Percentiles rank a stretch among this genome's conserved stretches.
Evolutionary conservation across 139 green algal genomes (phyloP).

Genomic region (Pseudopediastrum boryanum): DNA sequence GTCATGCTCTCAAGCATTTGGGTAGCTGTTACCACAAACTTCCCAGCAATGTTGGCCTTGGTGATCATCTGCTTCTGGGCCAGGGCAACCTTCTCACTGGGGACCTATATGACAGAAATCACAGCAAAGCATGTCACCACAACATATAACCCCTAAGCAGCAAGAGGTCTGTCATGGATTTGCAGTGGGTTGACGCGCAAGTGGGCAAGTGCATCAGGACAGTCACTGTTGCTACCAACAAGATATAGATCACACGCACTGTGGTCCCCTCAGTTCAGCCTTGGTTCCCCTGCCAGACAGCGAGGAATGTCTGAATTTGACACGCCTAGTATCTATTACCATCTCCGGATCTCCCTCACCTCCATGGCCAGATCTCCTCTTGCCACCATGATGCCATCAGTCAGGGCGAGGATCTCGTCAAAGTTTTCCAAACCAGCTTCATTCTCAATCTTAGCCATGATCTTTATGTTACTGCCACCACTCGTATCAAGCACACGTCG

Average conservation of each 20-base stretch:
- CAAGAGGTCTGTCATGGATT: too few species aligned
- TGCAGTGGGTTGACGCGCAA: too few species aligned
- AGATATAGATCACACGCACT: too few species aligned
- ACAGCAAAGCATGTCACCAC: background rate
- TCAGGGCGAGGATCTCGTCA: conserved; percentile 61
- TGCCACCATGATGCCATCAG: conserved; percentile 82
- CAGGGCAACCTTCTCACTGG: conserved; percentile 22
- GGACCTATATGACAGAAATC: conserved; percentile 2
- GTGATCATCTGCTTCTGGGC: conserved; percentile 79
- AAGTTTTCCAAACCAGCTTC: conserved; percentile 65
- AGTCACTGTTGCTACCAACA: too few species aligned
- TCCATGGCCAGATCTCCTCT: conserved; percentile 82
- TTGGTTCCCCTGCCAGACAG: too few species aligned
- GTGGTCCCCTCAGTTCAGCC: too few species aligned
- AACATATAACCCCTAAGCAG: background rate
- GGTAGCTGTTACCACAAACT: conserved; percentile 63
- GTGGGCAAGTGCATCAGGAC: too few species aligned
- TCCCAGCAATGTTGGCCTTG: conserved; percentile 75
- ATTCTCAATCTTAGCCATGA: conserved; percentile 86
- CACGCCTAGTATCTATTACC: too few species aligned
- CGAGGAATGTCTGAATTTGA: too few species aligned
- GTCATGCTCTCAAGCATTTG: conserved; percentile 83
- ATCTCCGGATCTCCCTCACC: conserved; percentile 41
- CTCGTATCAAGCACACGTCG: conserved; percentile 58
- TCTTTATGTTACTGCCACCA: conserved; percentile 64